phyloP scores from a whole-genome alignment of 2,329 filamentous ascomycete species.

The Ophiostoma ips region DNA sequence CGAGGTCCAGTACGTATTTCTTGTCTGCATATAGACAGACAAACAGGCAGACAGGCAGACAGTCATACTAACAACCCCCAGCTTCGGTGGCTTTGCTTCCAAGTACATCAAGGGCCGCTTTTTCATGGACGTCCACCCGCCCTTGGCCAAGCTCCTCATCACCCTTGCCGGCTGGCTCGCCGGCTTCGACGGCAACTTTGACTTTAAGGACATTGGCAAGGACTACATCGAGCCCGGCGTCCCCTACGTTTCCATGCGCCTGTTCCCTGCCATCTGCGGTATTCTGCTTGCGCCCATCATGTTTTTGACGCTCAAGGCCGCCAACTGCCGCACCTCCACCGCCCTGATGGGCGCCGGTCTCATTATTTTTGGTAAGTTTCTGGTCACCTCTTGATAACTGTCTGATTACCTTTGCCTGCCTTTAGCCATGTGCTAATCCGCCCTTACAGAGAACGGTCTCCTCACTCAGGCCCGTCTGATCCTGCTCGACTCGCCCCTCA shows the following conservation, averaged over 20 bases:
- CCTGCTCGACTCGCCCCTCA: constrained; percentile 85
- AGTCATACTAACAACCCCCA: constrained; percentile 23
- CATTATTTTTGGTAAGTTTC: constrained; percentile 71
- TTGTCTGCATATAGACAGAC: too few species aligned
- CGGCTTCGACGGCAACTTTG: constrained; percentile 88
- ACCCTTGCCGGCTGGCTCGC: constrained; percentile 89
- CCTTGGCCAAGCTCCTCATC: constrained; percentile 90
- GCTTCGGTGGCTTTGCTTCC: constrained; percentile 93
- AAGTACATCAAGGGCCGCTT: constrained; percentile 99
- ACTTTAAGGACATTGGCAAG: constrained; percentile 99
- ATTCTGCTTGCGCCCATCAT: constrained; percentile 80
- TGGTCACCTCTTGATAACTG: neutral
- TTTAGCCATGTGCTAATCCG: neutral
- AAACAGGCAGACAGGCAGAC: too few species aligned
- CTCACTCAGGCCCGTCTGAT: constrained; percentile 92
- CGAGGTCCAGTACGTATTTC: constrained; percentile 77
- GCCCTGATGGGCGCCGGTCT: constrained; percentile 71
- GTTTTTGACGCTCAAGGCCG: constrained; percentile 85
- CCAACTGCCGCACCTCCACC: constrained; percentile 76
- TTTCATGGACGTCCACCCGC: constrained; percentile 99
- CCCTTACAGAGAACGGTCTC: constrained; percentile 71
- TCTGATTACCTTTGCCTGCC: neutral
- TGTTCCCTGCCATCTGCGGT: constrained; percentile 82
- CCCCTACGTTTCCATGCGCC: constrained; percentile 93
- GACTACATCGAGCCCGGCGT: constrained; percentile 92